Conservation (phyloP, 306 rosid genomes). For the Echinosophora koreensis region DNA sequence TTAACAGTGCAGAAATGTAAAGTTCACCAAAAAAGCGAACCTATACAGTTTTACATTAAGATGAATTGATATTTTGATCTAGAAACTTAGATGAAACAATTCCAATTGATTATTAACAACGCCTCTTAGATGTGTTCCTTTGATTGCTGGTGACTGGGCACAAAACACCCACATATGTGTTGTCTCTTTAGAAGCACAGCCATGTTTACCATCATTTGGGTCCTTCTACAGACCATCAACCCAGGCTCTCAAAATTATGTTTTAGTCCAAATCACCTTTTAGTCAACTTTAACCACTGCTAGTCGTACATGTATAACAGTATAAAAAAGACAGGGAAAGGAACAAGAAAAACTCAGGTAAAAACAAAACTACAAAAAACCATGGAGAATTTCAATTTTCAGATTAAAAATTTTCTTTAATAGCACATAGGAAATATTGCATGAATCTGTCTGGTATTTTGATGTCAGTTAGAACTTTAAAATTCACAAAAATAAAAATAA, state of each 20-base stretch:
- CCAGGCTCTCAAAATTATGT: slow-evolving; percentile 23
- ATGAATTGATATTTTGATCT: slow-evolving; percentile 13
- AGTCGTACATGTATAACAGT: slow-evolving; percentile 12
- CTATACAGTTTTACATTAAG: not conserved
- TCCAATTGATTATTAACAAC: slow-evolving; percentile 3
- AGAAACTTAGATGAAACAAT: slow-evolving; percentile 15
- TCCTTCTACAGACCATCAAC: not conserved
- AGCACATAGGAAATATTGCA: not conserved
- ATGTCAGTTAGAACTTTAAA: slow-evolving; percentile 11
- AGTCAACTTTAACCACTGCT: slow-evolving; percentile 16
- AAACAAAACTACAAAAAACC: not conserved
- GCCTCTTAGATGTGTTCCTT: not conserved
- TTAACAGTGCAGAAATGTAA: slow-evolving; percentile 1
- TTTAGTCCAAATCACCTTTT: slow-evolving; percentile 9
- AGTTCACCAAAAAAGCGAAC: not conserved
- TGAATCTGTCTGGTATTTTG: slow-evolving; percentile 19
- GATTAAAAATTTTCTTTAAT: slow-evolving; percentile 27
- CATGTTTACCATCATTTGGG: slow-evolving; percentile 31
- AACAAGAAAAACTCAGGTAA: not conserved
- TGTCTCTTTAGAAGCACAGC: not conserved
- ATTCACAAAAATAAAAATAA: not conserved
- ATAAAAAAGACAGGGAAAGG: slow-evolving; percentile 9
- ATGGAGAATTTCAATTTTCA: not conserved
- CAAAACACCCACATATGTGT: not conserved
- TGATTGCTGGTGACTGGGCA: not conserved